Percentiles rank a stretch among this genome's conserved stretches.
phyloP scores from a whole-genome alignment of 805 yeast species.

The Yamadazyma tumulicola region DNA sequence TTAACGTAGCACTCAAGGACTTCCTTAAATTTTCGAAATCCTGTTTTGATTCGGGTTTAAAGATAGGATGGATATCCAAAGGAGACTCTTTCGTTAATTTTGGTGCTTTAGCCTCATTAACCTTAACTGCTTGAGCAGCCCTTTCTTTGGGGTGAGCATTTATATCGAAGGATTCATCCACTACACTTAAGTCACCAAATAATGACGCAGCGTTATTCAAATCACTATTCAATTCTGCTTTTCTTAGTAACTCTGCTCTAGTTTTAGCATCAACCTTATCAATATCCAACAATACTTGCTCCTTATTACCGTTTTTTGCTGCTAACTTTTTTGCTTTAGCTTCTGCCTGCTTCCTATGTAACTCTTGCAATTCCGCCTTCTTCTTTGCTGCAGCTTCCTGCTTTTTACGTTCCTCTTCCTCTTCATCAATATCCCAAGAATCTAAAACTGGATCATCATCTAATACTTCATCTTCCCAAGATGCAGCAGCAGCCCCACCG shows the following conservation, averaged over 20 bases:
- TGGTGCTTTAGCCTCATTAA: conserved; percentile 22
- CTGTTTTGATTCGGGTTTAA: conserved; percentile 74
- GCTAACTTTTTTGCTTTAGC: conserved; percentile 48
- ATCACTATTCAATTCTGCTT: conserved; percentile 83
- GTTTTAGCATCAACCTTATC: conserved; percentile 71
- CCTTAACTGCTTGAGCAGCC: conserved; percentile 32
- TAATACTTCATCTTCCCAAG: conserved; percentile 82
- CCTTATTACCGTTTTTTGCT: conserved; percentile 30
- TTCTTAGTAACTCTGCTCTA: conserved; percentile 67
- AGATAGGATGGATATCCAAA: conserved; percentile 71
- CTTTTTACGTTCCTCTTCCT: conserved; percentile 56
- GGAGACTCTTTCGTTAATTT: conserved; percentile 60
- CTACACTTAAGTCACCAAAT: conserved; percentile 69
- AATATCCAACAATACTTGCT: conserved; percentile 48
- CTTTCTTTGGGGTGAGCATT: conserved; percentile 53
- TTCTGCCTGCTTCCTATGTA: conserved; percentile 41
- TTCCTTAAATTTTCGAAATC: conserved; percentile 57
- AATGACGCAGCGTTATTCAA: conserved; percentile 90
- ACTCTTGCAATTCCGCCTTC: conserved; percentile 42
- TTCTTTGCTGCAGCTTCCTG: conserved; percentile 39
- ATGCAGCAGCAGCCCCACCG: conserved; percentile 50
- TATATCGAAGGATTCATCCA: conserved; percentile 29
- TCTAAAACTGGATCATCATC: conserved; percentile 74
- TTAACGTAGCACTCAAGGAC: conserved; percentile 19
- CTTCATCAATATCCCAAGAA: conserved; percentile 86